Evolutionary conservation across 768 basidiomycete species (phyloP).

Genomic region (Amanita fuliginea): DNA sequence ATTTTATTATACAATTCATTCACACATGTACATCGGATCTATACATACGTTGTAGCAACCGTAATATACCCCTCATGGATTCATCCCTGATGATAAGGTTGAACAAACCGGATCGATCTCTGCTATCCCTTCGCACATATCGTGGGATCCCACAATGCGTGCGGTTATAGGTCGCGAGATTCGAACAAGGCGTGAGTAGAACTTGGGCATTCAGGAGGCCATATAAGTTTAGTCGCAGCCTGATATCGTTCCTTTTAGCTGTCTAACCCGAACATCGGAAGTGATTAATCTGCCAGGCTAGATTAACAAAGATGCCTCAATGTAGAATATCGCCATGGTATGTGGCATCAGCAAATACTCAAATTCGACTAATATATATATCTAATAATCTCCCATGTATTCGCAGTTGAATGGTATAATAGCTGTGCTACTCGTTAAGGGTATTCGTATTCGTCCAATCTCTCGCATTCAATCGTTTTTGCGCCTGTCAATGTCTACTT

Average conservation of each 20-base stretch:
- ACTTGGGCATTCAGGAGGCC: no score
- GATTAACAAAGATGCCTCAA: no score
- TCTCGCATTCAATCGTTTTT: conserved; percentile 3
- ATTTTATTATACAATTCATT: conserved; percentile 9
- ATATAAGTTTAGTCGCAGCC: no score
- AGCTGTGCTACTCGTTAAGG: conserved; percentile 5
- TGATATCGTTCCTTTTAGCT: no score
- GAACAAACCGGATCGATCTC: conserved; percentile 7
- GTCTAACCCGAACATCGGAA: no score
- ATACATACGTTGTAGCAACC: conserved; percentile 18
- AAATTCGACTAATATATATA: conserved; percentile 43
- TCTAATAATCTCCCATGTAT: not conserved
- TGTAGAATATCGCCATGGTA: no score
- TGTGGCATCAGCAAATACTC: conserved; percentile 22
- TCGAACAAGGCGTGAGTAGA: no score
- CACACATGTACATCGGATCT: not conserved
- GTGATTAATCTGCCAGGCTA: no score
- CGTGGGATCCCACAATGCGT: no score
- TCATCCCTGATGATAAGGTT: conserved; percentile 17
- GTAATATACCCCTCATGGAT: conserved; percentile 33
- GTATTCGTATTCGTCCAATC: not conserved
- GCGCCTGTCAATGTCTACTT: not conserved
- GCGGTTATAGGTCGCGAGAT: no score
- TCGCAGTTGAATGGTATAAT: not conserved
- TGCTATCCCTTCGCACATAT: no score